Evolutionary conservation across 305 asterid species (phyloP).

Genomic region (Ilex paraguariensis): DNA sequence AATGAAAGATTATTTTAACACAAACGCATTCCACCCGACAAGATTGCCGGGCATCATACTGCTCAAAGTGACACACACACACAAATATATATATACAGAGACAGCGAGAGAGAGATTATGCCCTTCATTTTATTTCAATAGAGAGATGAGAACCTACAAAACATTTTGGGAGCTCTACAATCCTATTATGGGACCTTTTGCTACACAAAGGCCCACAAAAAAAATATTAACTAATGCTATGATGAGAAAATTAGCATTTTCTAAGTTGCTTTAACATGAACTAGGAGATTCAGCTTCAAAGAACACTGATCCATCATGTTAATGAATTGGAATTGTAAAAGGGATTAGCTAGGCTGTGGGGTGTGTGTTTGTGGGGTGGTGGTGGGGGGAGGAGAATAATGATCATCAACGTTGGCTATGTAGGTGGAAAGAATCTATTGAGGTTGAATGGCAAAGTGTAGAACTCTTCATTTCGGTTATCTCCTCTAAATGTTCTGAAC

Average conservation of each 20-base stretch:
- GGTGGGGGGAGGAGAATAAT: background rate
- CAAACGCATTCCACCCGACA: no score
- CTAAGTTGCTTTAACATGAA: background rate
- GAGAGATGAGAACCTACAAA: background rate
- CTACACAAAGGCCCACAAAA: background rate
- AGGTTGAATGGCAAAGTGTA: constrained; percentile 92
- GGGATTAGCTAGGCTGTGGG: background rate
- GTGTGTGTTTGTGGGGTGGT: no score
- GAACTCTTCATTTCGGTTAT: constrained; percentile 90
- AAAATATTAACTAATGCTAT: background rate
- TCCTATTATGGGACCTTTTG: background rate
- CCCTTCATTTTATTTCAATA: no score
- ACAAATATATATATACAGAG: no score
- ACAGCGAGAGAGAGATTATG: no score
- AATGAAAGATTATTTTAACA: no score
- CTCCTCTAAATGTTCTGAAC: constrained; percentile 90
- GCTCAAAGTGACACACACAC: no score
- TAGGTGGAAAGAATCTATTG: constrained; percentile 94
- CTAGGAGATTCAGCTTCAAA: background rate
- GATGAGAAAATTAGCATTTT: background rate
- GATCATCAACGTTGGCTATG: constrained; percentile 27
- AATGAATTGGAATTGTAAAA: background rate
- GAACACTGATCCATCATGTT: background rate
- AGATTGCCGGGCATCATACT: no score
- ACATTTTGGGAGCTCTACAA: background rate